Evolutionary conservation across 345 rosid genomes (phyloP), one percentile per base, ranked within the genome.

Genomic region (Trapa incisa): DNA sequence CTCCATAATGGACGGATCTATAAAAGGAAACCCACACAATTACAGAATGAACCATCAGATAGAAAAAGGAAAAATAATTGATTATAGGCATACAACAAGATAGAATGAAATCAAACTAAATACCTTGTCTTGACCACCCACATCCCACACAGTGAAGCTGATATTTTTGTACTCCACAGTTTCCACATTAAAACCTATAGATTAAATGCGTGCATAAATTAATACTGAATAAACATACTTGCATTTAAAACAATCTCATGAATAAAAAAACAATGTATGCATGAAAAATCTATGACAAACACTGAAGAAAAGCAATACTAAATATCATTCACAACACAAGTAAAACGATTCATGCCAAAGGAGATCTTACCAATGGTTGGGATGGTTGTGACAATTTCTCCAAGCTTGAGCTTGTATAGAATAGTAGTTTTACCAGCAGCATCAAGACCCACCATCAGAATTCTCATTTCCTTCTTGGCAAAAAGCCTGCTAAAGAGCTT

Each of bases 141-240:
- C 96, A 84, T 90, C 96, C 96, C 92, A 87, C 62, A 90, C 96
- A 0, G 96, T 90, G 82, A 90, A 90, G 82, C 95, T 90, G 74
- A 90, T 87, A 85, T 90, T 90, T 72, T 90, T 90, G 77, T 87
- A 90, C 69, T 87, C 95, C 70, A 90, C 97, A 0, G 95, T 90
- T 77, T 90, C 94, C 82, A 90, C 97, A 74, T 89, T 89, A 77
- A 89, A 86, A 64, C 96, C 93, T 87, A 77, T 10, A 38, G 6
- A 42, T 63, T 47, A 42, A 43, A 42, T 22, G 37, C 2, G 35
- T 14, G 14, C 39, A 45, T 14, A 39, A 13, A 29, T n/a, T 16
- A 14, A 65, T 22, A 0, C 29, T 22, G 29, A 22, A 22, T 22
- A 22, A 22, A 22, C 29, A 22, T 29, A 32, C 11, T 29, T 11